Evolutionary conservation across 108 stramenopile species (phyloP).

Genomic region (Fragilaria radians): DNA sequence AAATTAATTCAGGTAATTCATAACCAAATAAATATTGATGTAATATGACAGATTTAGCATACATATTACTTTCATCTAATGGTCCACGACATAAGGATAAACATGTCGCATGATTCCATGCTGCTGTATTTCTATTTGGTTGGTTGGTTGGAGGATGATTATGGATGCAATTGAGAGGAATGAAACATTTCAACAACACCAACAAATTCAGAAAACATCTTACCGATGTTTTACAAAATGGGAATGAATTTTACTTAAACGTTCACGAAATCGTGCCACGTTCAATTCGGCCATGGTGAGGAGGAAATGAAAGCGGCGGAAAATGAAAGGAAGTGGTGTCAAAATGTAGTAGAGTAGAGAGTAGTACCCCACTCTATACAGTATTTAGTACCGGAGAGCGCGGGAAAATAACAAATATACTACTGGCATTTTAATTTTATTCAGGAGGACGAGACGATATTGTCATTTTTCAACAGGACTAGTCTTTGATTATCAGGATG

Average conservation of each 20-base stretch:
- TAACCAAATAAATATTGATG: constrained; percentile 86
- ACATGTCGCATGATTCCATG: constrained; percentile 53
- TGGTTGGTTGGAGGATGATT: not conserved
- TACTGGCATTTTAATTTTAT: too few species aligned
- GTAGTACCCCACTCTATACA: too few species aligned
- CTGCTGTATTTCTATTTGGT: constrained; percentile 3
- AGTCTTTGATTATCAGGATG: too few species aligned
- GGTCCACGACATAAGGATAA: constrained; percentile 44
- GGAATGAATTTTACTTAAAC: constrained; percentile 56
- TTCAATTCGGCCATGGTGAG: constrained; percentile 50
- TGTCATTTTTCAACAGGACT: too few species aligned
- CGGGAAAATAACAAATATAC: too few species aligned
- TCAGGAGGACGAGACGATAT: too few species aligned
- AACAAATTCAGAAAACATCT: not conserved
- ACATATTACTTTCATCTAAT: constrained; percentile 54
- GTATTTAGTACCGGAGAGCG: too few species aligned
- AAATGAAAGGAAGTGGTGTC: too few species aligned
- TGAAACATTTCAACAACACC: not conserved
- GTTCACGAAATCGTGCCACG: constrained; percentile 61
- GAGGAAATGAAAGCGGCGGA: too few species aligned
- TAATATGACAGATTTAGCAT: constrained; percentile 51
- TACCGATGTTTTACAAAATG: constrained; percentile 69
- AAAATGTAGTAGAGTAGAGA: too few species aligned
- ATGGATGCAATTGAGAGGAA: not conserved
- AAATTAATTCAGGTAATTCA: constrained; percentile 87